Percentiles rank a stretch among this genome's conserved stretches.
phyloP scores from a whole-genome alignment of 2,329 filamentous ascomycete species.

The Plectosphaerella cucumerina region DNA sequence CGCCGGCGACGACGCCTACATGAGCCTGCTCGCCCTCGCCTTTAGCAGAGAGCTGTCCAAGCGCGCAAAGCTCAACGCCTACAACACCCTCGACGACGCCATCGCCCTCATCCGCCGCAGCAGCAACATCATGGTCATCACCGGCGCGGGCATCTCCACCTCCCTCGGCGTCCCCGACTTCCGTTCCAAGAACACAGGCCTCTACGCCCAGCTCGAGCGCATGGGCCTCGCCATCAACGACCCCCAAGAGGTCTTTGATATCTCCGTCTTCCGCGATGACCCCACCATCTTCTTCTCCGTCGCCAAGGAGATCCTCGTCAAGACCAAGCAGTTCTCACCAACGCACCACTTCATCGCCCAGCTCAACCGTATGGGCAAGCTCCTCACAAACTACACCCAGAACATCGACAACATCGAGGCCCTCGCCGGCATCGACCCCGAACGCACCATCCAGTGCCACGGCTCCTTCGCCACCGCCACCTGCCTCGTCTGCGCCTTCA shows the following conservation, averaged over 20 bases:
- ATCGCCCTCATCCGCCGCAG: constrained; percentile 69
- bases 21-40: constrained; percentile 68
- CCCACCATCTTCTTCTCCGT: constrained; percentile 88
- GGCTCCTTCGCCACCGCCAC: constrained; percentile 91
- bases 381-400: constrained; percentile 96
- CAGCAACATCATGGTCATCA: constrained; percentile 87
- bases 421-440: constrained; percentile 73
- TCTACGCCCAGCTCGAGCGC: constrained; percentile 80
- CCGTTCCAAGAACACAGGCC: constrained; percentile 84
- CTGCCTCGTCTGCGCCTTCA: constrained; percentile 76
- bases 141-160: constrained; percentile 93
- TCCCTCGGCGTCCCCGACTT: constrained; percentile 97
- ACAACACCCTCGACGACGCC: constrained; percentile 86
- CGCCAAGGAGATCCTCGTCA: constrained; percentile 84
- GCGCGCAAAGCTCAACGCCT: constrained; percentile 71
- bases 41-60: constrained; percentile 78
- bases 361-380: constrained; percentile 80
- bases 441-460: constrained; percentile 92
- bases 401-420: constrained; percentile 97
- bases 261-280: constrained; percentile 78
- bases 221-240: constrained; percentile 74
- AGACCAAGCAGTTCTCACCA: constrained; percentile 75
- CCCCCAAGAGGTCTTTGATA: constrained; percentile 94
- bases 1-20: constrained; percentile 68
- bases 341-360: constrained; percentile 93